Percentiles rank a stretch among this genome's conserved stretches.
Conservation (phyloP, 1,284 basidiomycete genomes). For the Cerrena zonata region DNA sequence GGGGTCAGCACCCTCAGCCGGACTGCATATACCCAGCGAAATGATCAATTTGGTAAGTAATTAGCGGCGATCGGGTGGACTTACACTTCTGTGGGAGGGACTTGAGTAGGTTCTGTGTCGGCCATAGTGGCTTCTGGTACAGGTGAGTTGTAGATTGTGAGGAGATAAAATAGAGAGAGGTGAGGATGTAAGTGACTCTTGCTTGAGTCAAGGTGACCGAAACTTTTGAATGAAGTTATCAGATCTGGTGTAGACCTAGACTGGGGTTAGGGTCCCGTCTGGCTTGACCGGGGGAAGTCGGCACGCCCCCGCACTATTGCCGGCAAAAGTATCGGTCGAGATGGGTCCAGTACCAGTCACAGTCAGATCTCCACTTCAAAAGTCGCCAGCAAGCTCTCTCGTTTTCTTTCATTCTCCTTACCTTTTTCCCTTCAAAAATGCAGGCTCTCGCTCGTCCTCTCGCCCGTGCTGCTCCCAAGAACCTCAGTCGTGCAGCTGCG, state of each 20-base stretch:
- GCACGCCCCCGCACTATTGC: slow-evolving; percentile 7
- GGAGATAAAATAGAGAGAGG: neutral
- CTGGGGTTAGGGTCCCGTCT: slow-evolving; percentile 13
- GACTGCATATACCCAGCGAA: slow-evolving; percentile 1
- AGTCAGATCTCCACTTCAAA: neutral
- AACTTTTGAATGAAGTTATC: slow-evolving; percentile 2
- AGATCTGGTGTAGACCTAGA: slow-evolving; percentile 7
- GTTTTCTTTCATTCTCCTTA: slow-evolving; percentile 7
- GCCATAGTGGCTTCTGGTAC: slow-evolving; percentile 16
- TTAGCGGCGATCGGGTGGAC: slow-evolving; percentile 7
- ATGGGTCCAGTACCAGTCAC: neutral
- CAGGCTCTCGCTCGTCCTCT: slow-evolving; percentile 32
- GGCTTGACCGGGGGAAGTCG: slow-evolving; percentile 14
- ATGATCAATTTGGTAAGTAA: neutral
- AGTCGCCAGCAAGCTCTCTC: slow-evolving; percentile 2
- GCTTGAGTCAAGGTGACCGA: neutral
- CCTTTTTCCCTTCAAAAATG: slow-evolving; percentile 21
- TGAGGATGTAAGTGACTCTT: neutral
- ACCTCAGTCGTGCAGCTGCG: slow-evolving; percentile 28
- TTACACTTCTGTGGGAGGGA: slow-evolving; percentile 19
- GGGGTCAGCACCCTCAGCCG: slow-evolving; percentile 25
- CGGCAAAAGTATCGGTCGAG: slow-evolving; percentile 3
- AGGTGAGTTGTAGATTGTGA: neutral
- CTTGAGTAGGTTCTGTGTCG: slow-evolving; percentile 12
- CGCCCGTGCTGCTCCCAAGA: slow-evolving; percentile 25